Conservation (phyloP, 345 rosid genomes). For the Eucalyptus marginata region DNA sequence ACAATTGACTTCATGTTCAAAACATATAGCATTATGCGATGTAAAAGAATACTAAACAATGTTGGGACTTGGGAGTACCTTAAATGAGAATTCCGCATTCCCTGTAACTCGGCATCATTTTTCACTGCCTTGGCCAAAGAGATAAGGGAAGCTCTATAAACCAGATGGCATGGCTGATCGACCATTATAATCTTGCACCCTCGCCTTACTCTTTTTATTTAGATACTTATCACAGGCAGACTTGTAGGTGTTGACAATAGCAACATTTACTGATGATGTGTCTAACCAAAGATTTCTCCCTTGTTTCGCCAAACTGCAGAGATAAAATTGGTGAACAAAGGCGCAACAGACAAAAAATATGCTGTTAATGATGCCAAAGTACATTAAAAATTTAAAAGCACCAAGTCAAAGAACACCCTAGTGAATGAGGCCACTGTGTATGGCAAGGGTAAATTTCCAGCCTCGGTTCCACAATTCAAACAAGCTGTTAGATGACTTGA, state of each 20-base stretch:
- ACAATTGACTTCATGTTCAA: not conserved
- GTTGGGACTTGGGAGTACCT: conserved; percentile 26
- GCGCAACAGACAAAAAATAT: not conserved
- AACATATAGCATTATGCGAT: not conserved
- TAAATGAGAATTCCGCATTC: conserved; percentile 80
- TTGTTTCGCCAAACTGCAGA: conserved; percentile 56
- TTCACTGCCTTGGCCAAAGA: conserved; percentile 80
- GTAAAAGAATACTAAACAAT: not conserved
- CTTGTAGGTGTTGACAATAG: conserved; percentile 64
- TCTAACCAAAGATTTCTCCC: conserved; percentile 83
- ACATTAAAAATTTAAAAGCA: not conserved
- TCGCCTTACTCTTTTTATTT: conserved; percentile 13
- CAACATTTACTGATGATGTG: conserved; percentile 70
- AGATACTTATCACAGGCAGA: conserved; percentile 41
- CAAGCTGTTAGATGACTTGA: not conserved
- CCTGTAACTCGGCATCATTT: conserved; percentile 70
- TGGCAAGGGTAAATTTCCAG: not conserved
- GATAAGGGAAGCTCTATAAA: conserved; percentile 70
- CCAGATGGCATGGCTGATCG: conserved; percentile 34
- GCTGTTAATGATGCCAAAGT: not conserved
- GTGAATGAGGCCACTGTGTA: not conserved
- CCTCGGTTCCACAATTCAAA: not conserved
- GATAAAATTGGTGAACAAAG: not conserved
- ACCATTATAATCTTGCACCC: conserved; percentile 14
- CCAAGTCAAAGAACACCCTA: not conserved